Conservation (phyloP, 192 early-diverging fungal genomes). For the Rhizophagus prolifer region DNA sequence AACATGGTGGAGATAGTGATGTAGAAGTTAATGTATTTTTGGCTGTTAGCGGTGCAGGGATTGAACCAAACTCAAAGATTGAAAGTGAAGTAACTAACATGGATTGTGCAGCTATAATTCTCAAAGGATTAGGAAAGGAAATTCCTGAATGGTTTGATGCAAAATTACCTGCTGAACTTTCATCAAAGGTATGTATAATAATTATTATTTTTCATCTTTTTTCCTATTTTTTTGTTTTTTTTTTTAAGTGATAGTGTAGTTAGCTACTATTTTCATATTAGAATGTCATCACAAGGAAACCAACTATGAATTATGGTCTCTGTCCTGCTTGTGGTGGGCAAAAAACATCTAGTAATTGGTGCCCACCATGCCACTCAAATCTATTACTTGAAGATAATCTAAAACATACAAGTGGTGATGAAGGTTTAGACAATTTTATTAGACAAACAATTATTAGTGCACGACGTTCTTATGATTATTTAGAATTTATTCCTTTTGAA, state of each 20-base stretch:
- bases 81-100: slow-evolving; percentile 20
- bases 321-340: not conserved
- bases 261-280: no score
- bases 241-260: no score
- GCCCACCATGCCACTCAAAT: not conserved
- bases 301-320: not conserved
- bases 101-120: slow-evolving; percentile 21
- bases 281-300: no score
- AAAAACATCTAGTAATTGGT: not conserved
- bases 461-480: not conserved
- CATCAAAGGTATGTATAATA: not conserved
- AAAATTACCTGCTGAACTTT: slow-evolving; percentile 10
- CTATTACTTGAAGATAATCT: not conserved
- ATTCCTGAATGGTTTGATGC: slow-evolving; percentile 27
- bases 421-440: slow-evolving; percentile 6
- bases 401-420: not conserved
- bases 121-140: slow-evolving; percentile 14
- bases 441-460: not conserved
- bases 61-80: slow-evolving; percentile 11
- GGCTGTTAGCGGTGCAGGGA: slow-evolving; percentile 1
- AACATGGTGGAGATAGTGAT: slow-evolving; percentile 18
- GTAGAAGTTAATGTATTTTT: slow-evolving; percentile 15
- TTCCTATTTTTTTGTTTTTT: no score
- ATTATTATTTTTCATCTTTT: no score
- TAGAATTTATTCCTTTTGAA: slow-evolving; percentile 20